Evolutionary conservation across 768 basidiomycete species (phyloP), one percentile per base, ranked within the genome.

Genomic region (Tricholoma sp.): DNA sequence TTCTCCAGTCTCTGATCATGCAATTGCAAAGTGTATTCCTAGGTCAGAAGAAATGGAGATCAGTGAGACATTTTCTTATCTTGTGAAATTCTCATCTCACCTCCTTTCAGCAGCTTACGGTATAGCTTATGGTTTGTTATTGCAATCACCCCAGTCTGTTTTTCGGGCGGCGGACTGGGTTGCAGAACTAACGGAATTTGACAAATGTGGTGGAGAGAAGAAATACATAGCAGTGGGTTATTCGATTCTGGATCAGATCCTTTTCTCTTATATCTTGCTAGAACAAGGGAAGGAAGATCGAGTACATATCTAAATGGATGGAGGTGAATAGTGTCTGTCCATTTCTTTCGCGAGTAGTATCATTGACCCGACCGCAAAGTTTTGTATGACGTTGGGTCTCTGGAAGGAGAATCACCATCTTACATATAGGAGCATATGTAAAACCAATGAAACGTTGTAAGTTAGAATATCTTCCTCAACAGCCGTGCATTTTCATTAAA

Each of bases 391-490:
- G 3, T 47, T 65, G 20, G 11, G 48, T 15, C 29, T 51, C 6
- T 63, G 64, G 64, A 61, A 57, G 31, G 20, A 39, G 12, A 13
- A 9, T 1, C 50, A 58, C 8, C 61, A 58, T 18, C n/a, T 6
- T 0, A 15, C 32, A 13, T 50, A 59, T 51, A 18, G 29, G 3
- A 6, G 24, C 17, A 54, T 37, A 28, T 58, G 51, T 52, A 17
- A 1, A 1, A 50, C 6, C 28, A 66, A 68, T 52, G 58, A 59
- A 55, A 15, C 1, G n/a, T 58, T 59, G 69, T 73, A 41, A 52
- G 65, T 64, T 7, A 29, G 8, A 44, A 10, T 24, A 9, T 28
- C 5, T 52, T 20, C 13, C n/a, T 13, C 15, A 18, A 32, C 39
- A 24, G 34, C 41, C 3, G 31, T 34, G 29, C 4, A 32, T 32